phyloP scores from a whole-genome alignment of 2,329 filamentous ascomycete species.

The Stemphylium beticola region DNA sequence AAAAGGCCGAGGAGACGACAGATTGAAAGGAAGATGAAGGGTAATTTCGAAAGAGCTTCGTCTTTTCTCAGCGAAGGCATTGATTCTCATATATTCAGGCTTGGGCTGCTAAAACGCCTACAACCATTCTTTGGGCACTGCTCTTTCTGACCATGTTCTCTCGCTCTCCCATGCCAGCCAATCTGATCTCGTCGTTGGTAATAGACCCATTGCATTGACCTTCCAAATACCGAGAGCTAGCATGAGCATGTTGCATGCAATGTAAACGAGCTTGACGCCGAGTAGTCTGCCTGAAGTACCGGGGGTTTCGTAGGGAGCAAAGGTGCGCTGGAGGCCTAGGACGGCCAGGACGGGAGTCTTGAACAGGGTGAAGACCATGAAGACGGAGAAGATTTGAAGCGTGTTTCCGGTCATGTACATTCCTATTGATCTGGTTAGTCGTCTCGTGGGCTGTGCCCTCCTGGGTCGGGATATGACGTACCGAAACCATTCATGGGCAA shows the following conservation, averaged over 20 bases:
- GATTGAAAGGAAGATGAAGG: background rate
- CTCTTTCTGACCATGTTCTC: constrained; percentile 54
- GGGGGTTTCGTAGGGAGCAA: constrained; percentile 87
- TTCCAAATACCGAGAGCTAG: constrained; percentile 93
- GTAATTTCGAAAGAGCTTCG: background rate
- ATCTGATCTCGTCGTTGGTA: constrained; percentile 96
- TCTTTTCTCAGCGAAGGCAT: background rate
- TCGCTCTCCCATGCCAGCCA: constrained; percentile 95
- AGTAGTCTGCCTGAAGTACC: constrained; percentile 75
- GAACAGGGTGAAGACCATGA: constrained; percentile 99
- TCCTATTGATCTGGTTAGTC: constrained; percentile 43
- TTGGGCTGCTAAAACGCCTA: constrained; percentile 8
- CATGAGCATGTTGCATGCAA: constrained; percentile 84
- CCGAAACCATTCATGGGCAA: constrained; percentile 98
- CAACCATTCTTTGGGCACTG: constrained; percentile 46
- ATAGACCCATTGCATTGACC: constrained; percentile 91
- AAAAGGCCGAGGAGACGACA: background rate
- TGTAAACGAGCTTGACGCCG: constrained; percentile 84
- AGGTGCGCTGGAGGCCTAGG: constrained; percentile 82
- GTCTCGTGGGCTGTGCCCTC: constrained; percentile 1
- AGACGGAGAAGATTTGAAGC: constrained; percentile 98
- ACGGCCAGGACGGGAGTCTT: constrained; percentile 92
- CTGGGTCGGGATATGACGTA: constrained; percentile 18
- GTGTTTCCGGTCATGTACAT: constrained; percentile 99
- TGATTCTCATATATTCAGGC: background rate